A percentile compares a stretch with the other conserved stretches of the same genome.
Conservation (phyloP, 345 rosid genomes). For the Pugionium dolabratum region DNA sequence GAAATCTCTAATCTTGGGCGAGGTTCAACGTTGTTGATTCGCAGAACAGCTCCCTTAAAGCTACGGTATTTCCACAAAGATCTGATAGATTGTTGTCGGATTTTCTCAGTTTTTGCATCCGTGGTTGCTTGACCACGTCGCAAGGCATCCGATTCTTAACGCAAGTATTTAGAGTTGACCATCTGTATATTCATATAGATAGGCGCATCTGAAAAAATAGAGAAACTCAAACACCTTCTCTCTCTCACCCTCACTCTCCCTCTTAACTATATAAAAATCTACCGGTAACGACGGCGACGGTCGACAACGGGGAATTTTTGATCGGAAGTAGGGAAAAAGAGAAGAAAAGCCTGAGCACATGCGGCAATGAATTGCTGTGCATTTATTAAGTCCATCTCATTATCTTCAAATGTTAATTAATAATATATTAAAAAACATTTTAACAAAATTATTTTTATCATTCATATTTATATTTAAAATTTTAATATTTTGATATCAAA, state of each 20-base stretch:
- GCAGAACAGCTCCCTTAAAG: conserved; percentile 31
- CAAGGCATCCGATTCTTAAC: conserved; percentile 30
- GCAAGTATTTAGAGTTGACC: conserved; percentile 21
- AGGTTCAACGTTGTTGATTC: conserved; percentile 15
- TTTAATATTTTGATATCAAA: too few species aligned
- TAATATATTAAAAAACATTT: too few species aligned
- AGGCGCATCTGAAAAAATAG: not conserved
- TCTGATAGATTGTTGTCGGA: conserved; percentile 13
- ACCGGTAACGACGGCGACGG: not conserved
- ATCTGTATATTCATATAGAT: conserved; percentile 10
- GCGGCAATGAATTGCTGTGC: conserved; percentile 24
- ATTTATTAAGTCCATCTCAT: not conserved
- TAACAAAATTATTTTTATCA: too few species aligned
- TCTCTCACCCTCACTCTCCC: not conserved
- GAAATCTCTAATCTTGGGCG: conserved; percentile 28
- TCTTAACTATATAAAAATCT: not conserved
- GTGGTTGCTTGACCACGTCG: conserved; percentile 20
- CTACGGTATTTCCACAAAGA: conserved; percentile 27
- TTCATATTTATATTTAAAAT: too few species aligned
- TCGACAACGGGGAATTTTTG: conserved; percentile 8
- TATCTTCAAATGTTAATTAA: too few species aligned
- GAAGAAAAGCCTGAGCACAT: conserved; percentile 5
- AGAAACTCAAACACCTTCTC: conserved; percentile 1
- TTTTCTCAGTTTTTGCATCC: not conserved
- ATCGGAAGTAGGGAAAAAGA: conserved; percentile 27